Percentiles rank a stretch among this genome's conserved stretches.
phyloP scores from a whole-genome alignment of 306 rosid species.

The Cucurbita argyrosperma region DNA sequence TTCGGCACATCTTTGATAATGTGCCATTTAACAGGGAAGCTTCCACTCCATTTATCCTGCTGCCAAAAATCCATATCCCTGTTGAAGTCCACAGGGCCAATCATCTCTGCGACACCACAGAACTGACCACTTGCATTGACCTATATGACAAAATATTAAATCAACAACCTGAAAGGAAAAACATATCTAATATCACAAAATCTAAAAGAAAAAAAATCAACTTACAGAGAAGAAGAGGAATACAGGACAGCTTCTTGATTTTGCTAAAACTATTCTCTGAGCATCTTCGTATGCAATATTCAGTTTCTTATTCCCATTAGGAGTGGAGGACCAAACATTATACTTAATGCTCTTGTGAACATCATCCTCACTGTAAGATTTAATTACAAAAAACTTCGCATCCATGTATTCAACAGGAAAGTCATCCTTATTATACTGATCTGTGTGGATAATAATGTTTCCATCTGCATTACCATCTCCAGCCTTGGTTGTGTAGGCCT shows the following conservation, averaged over 20 bases:
- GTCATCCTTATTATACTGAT: conserved; percentile 68
- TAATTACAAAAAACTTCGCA: conserved; percentile 79
- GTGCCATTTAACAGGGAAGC: conserved; percentile 94
- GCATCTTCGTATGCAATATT: conserved; percentile 61
- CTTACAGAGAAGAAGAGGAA: conserved; percentile 78
- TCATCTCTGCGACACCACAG: conserved; percentile 85
- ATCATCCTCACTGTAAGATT: conserved; percentile 97
- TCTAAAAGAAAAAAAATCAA: neutral
- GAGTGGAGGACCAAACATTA: conserved; percentile 94
- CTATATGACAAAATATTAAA: conserved; percentile 18
- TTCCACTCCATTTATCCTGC: conserved; percentile 97
- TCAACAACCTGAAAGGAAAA: neutral
- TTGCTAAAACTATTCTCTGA: conserved; percentile 41
- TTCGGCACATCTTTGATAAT: conserved; percentile 73
- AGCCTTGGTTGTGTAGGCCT: conserved; percentile 59
- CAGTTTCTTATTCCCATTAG: conserved; percentile 87
- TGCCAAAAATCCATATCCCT: conserved; percentile 97
- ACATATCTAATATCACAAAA: neutral
- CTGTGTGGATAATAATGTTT: conserved; percentile 51
- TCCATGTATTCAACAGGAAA: conserved; percentile 44
- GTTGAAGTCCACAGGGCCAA: conserved; percentile 59
- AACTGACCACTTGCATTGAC: conserved; percentile 95
- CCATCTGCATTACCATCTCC: conserved; percentile 61
- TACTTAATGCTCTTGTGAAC: conserved; percentile 92
- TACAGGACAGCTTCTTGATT: conserved; percentile 55